These are phyloP conservation scores for Pseudozyma sp. DNA, from an alignment of 1,284 basidiomycete species.

Conservation along the genomic window DNA sequence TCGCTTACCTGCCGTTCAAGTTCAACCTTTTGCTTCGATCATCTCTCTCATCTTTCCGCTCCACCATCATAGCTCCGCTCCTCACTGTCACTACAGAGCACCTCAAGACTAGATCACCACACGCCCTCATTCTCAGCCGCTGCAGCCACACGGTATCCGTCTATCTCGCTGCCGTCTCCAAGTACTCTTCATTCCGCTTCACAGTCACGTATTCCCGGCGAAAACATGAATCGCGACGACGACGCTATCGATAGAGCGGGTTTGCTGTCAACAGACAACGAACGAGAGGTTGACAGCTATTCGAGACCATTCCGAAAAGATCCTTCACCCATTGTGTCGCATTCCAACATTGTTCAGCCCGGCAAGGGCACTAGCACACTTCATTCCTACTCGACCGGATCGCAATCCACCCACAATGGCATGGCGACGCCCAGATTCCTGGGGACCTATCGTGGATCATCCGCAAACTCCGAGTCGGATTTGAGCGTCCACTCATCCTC, in stretches of 20 bases:
- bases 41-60: background rate
- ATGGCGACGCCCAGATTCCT: slow-evolving; percentile 12
- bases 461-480: slow-evolving; percentile 11
- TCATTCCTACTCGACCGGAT: slow-evolving; percentile 22
- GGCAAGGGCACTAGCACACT: slow-evolving; percentile 19
- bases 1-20: background rate
- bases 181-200: background rate
- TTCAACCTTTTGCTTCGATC: background rate
- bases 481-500: slow-evolving; percentile 15
- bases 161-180: slow-evolving; percentile 5
- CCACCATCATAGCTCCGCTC: background rate
- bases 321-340: slow-evolving; percentile 15
- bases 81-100: background rate
- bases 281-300: slow-evolving; percentile 10
- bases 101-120: background rate
- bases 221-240: slow-evolving; percentile 9
- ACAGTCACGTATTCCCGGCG: background rate
- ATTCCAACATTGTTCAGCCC: slow-evolving; percentile 29
- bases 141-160: slow-evolving; percentile 1
- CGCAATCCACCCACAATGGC: slow-evolving; percentile 21
- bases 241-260: slow-evolving; percentile 7
- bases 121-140: background rate
- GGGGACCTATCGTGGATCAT: background rate
- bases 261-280: slow-evolving; percentile 3
- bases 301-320: slow-evolving; percentile 21